phyloP scores from a whole-genome alignment of 208 protist genomes.

The Crithidia fasciculata region DNA sequence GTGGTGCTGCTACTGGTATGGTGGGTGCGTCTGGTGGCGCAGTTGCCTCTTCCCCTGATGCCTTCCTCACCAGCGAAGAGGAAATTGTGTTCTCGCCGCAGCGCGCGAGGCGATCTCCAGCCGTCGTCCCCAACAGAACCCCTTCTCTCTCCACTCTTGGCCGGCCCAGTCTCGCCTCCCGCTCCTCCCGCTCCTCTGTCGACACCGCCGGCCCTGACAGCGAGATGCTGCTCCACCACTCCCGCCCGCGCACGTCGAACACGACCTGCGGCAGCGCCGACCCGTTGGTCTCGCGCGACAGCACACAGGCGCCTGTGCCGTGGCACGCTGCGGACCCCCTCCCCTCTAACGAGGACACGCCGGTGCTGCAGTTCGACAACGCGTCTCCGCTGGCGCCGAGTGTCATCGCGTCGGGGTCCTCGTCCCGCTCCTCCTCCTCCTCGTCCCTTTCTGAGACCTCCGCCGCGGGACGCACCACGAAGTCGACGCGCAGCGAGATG shows the following conservation, averaged over 20 bases:
- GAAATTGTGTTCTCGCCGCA: too few relatives aligned
- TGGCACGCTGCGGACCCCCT: conserved; percentile 4
- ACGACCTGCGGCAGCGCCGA: conserved; percentile 8
- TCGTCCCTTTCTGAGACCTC: neutral
- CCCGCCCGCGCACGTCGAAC: conserved; percentile 2
- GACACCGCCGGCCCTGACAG: neutral
- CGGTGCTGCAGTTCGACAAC: neutral
- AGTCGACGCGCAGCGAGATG: neutral
- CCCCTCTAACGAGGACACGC: neutral
- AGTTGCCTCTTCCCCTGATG: too few relatives aligned
- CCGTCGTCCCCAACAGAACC: neutral
- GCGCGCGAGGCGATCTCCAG: too few relatives aligned
- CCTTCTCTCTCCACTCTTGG: neutral
- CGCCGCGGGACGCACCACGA: neutral
- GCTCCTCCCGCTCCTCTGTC: neutral
- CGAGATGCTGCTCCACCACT: neutral
- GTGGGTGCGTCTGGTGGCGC: too few relatives aligned
- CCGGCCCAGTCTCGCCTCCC: neutral
- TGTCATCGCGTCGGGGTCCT: neutral
- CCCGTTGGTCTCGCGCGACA: conserved; percentile 3
- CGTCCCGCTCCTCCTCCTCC: neutral
- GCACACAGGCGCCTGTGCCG: conserved; percentile 9
- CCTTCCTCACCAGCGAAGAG: too few relatives aligned
- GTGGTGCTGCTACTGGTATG: too few relatives aligned
- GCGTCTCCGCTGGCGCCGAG: neutral